A percentile compares a stretch with the other conserved stretches of the same genome.
Conservation (phyloP, 1,139 yeast species). For the Petasospora rhodanensis region DNA sequence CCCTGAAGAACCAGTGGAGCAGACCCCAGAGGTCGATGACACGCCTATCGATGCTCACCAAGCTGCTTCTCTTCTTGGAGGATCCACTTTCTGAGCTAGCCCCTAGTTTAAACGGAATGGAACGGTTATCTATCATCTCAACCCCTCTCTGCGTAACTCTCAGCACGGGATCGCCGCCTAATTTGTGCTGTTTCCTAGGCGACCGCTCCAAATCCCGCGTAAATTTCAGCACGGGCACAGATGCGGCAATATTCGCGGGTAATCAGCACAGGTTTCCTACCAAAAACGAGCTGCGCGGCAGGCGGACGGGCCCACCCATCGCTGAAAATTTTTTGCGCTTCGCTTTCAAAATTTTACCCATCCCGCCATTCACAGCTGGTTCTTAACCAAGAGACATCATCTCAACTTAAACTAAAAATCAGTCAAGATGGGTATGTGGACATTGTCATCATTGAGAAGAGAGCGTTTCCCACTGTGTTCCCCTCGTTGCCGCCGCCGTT, state of each 20-base stretch:
- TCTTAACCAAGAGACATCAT: slow-evolving; percentile 17
- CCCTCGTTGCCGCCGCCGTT: neutral
- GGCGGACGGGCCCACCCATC: too few species aligned
- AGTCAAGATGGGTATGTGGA: slow-evolving; percentile 27
- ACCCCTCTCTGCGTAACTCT: neutral
- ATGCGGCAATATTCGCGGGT: too few species aligned
- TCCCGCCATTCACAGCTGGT: slow-evolving; percentile 10
- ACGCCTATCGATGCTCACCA: slow-evolving; percentile 61
- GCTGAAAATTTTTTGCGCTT: slow-evolving; percentile 3
- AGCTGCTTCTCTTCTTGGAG: slow-evolving; percentile 78
- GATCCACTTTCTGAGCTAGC: slow-evolving; percentile 49
- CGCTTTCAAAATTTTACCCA: slow-evolving; percentile 15
- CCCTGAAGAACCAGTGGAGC: slow-evolving; percentile 7
- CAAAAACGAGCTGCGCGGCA: too few species aligned
- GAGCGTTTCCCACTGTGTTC: too few species aligned
- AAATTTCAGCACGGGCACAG: slow-evolving; percentile 3
- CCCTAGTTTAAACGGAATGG: neutral
- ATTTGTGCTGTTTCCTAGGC: neutral
- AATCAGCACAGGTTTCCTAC: too few species aligned
- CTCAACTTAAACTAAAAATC: slow-evolving; percentile 15
- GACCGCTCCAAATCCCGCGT: slow-evolving; percentile 3
- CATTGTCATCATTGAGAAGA: too few species aligned
- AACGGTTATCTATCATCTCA: too few species aligned
- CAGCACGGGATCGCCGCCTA: slow-evolving; percentile 1
- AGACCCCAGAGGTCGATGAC: slow-evolving; percentile 19